A percentile compares a stretch with the other conserved stretches of the same genome.
Conservation (phyloP, 441 rosid species). For the Gossypium trilobum region DNA sequence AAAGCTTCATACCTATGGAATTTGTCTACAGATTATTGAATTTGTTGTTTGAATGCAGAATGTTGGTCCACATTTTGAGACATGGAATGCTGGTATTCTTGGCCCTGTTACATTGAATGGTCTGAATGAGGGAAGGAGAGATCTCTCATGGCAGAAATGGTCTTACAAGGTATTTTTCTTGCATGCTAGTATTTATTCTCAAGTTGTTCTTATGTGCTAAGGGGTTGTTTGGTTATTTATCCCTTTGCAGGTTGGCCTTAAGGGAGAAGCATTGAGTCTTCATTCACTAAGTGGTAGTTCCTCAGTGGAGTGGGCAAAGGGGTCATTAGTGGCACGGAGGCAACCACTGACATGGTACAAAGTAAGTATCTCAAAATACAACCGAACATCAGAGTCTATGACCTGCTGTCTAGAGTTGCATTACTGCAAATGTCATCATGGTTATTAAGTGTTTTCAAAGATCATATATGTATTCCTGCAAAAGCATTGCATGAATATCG, state of each 20-base stretch:
- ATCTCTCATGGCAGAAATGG: constrained; percentile 96
- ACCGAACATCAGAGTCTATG: not conserved
- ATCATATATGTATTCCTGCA: not conserved
- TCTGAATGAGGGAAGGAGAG: constrained; percentile 65
- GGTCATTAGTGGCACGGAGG: constrained; percentile 59
- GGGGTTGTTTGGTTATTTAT: constrained; percentile 11
- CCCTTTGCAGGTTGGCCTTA: constrained; percentile 66
- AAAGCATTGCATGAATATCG: no score
- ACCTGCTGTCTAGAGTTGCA: not conserved
- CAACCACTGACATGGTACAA: constrained; percentile 90
- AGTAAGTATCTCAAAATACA: constrained; percentile 33
- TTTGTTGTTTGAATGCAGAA: constrained; percentile 43
- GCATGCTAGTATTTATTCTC: not conserved
- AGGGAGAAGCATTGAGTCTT: constrained; percentile 76
- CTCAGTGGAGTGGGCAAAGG: constrained; percentile 80
- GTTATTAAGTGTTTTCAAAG: not conserved
- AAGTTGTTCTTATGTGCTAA: not conserved
- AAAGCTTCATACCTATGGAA: not conserved
- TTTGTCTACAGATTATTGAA: not conserved
- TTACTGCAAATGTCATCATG: not conserved
- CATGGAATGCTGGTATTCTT: constrained; percentile 88
- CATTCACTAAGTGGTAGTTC: constrained; percentile 82
- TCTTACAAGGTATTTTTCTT: constrained; percentile 52
- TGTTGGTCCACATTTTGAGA: constrained; percentile 93
- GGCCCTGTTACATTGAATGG: constrained; percentile 82